These are phyloP conservation scores for Kodamaea sp. DNA, from an alignment of 1,139 yeast genomes.

Conservation along the genomic window DNA sequence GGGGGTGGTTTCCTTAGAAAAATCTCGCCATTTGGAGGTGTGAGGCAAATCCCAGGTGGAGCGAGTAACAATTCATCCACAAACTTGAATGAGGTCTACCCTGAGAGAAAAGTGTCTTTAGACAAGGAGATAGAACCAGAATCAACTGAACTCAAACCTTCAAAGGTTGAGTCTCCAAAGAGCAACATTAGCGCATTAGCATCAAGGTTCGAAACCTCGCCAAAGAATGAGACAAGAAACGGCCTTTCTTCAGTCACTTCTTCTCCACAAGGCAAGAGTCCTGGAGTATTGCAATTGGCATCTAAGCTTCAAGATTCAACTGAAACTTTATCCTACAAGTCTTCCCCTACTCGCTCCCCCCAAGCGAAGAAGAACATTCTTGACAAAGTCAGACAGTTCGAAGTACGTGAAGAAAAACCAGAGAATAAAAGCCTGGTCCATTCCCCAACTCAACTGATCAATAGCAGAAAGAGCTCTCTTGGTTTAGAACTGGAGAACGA, in stretches of 20 bases:
- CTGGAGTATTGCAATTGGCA: conserved; percentile 15
- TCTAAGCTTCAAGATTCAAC: conserved; percentile 14
- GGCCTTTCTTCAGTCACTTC: conserved; percentile 8
- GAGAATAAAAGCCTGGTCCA: conserved; percentile 1
- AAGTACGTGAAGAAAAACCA: conserved; percentile 23
- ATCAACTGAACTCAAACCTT: neutral
- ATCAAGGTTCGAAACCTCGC: conserved; percentile 18
- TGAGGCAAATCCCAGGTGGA: conserved; percentile 4
- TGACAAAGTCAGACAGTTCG: conserved; percentile 44
- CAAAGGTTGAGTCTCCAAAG: conserved; percentile 7
- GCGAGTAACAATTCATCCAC: neutral
- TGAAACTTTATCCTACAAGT: conserved; percentile 8
- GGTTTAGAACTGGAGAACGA: conserved; percentile 8
- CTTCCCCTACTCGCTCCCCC: conserved; percentile 17
- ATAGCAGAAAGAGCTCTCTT: conserved; percentile 9
- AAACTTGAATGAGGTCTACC: conserved; percentile 3
- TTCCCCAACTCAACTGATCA: conserved; percentile 8
- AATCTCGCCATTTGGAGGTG: conserved; percentile 16
- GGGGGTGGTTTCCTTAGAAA: conserved; percentile 15
- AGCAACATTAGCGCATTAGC: conserved; percentile 20
- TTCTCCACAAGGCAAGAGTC: conserved; percentile 14
- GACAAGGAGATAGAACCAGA: conserved; percentile 2
- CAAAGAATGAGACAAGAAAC: conserved; percentile 3
- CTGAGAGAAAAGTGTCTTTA: conserved; percentile 10
- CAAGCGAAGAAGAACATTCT: conserved; percentile 27